Conservation (phyloP, 352 stramenopile genomes). For the Phytopythium helicoides region DNA sequence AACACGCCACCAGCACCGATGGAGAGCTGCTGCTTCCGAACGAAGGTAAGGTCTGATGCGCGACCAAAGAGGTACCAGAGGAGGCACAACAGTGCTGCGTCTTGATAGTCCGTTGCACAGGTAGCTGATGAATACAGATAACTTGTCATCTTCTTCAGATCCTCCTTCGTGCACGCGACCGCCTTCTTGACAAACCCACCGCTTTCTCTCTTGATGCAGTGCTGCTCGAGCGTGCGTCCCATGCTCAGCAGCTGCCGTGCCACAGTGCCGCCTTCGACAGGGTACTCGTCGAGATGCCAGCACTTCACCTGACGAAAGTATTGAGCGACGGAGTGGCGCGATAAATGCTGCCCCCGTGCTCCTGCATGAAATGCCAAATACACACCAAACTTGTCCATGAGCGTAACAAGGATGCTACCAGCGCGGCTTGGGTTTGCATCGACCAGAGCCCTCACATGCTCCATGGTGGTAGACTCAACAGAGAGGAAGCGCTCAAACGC, state of each 20-base stretch:
- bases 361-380: conserved; percentile 18
- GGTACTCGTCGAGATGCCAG: conserved; percentile 14
- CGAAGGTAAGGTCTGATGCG: conserved; percentile 19
- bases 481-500: conserved; percentile 15
- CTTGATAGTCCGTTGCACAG: conserved; percentile 8
- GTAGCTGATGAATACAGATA: conserved; percentile 1
- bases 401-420: conserved; percentile 2
- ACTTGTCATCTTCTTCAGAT: conserved; percentile 1
- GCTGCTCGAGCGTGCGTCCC: conserved; percentile 9
- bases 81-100: conserved; percentile 13
- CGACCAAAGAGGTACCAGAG: conserved; percentile 25
- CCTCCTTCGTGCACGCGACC: conserved; percentile 2
- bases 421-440: conserved; percentile 3
- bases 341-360: conserved; percentile 7
- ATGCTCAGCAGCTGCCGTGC: conserved; percentile 14
- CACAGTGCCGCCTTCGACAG: conserved; percentile 1
- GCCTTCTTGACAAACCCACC: conserved; percentile 7
- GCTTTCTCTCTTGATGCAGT: conserved; percentile 12
- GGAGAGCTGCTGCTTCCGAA: conserved; percentile 17
- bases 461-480: conserved; percentile 6
- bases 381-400: conserved; percentile 26
- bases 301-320: conserved; percentile 18
- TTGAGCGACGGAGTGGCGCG: conserved; percentile 15
- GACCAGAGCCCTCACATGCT: conserved; percentile 3
- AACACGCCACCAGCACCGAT: conserved; percentile 12